Percentiles rank a stretch among this genome's conserved stretches.
Conservation (phyloP, 176 grass and related monocot species). For the Zoysia japonica region DNA sequence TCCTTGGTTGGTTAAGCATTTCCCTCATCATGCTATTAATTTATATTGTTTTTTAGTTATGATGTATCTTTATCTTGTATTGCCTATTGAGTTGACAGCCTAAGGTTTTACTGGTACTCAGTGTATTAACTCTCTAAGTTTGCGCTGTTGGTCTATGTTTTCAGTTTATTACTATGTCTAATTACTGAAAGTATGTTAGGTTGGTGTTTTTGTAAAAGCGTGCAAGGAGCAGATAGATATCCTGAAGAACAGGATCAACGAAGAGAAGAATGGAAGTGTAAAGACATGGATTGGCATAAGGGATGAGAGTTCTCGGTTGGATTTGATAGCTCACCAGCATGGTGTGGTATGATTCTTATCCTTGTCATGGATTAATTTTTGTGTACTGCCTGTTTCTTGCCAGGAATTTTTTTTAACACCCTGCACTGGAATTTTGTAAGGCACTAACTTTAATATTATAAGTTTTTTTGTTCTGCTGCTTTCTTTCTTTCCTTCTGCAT, state of each 20-base stretch:
- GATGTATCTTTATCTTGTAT: background rate
- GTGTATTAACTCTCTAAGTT: background rate
- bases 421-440: background rate
- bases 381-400: constrained; percentile 1
- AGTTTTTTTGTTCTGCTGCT: background rate
- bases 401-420: background rate
- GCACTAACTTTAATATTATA: background rate
- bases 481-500: background rate
- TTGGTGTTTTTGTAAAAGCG: constrained; percentile 84
- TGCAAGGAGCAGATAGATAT: constrained; percentile 99
- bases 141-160: background rate
- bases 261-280: constrained; percentile 54
- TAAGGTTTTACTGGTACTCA: background rate
- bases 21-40: background rate
- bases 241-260: constrained; percentile 81
- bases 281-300: constrained; percentile 70
- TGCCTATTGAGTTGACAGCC: background rate
- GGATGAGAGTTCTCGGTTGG: constrained; percentile 67
- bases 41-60: constrained; percentile 1
- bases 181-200: constrained; percentile 51
- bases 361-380: constrained; percentile 16
- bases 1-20: background rate
- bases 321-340: constrained; percentile 93
- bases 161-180: constrained; percentile 26
- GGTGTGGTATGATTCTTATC: constrained; percentile 80